Evolutionary conservation across 306 rosid genomes (phyloP).

Genomic region (Prunus mume): DNA sequence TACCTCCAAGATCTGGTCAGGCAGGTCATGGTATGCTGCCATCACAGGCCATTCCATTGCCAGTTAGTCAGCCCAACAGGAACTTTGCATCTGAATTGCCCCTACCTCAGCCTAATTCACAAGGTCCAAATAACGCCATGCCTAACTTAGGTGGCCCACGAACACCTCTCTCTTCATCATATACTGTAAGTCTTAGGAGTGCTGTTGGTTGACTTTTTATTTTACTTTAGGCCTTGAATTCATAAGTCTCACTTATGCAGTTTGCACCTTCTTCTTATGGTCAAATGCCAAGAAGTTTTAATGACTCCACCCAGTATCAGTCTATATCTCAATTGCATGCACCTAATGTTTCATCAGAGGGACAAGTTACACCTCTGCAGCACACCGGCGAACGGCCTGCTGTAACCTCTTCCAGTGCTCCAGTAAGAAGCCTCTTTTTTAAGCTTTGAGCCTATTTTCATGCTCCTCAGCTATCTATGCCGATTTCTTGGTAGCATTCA

Average conservation of each 20-base stretch:
- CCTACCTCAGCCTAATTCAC: conserved; percentile 52
- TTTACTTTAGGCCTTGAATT: conserved; percentile 30
- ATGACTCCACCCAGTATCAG: conserved; percentile 50
- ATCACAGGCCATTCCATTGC: conserved; percentile 57
- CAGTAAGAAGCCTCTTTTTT: conserved; percentile 37
- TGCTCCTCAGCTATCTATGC: background rate
- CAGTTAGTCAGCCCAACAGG: conserved; percentile 59
- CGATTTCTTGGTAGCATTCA: background rate
- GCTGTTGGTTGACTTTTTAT: background rate
- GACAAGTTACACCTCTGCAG: conserved; percentile 40
- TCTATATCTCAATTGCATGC: conserved; percentile 57
- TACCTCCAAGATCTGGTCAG: conserved; percentile 63
- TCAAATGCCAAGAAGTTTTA: conserved; percentile 57
- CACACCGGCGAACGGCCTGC: conserved; percentile 48
- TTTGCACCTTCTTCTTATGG: conserved; percentile 64
- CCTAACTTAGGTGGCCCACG: conserved; percentile 65
- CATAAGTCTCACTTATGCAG: conserved; percentile 39
- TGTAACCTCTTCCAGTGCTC: conserved; percentile 38
- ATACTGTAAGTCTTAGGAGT: conserved; percentile 53
- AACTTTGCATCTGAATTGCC: conserved; percentile 53
- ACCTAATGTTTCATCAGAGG: conserved; percentile 44
- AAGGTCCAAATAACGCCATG: conserved; percentile 54
- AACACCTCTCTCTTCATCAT: conserved; percentile 58
- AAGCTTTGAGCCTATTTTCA: background rate
- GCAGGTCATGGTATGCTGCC: conserved; percentile 49